Percentiles rank a stretch among this genome's conserved stretches.
These are phyloP conservation scores for Ceratocystis diversiconidia DNA, from an alignment of 2,329 filamentous ascomycete genomes.

Conservation along the genomic window DNA sequence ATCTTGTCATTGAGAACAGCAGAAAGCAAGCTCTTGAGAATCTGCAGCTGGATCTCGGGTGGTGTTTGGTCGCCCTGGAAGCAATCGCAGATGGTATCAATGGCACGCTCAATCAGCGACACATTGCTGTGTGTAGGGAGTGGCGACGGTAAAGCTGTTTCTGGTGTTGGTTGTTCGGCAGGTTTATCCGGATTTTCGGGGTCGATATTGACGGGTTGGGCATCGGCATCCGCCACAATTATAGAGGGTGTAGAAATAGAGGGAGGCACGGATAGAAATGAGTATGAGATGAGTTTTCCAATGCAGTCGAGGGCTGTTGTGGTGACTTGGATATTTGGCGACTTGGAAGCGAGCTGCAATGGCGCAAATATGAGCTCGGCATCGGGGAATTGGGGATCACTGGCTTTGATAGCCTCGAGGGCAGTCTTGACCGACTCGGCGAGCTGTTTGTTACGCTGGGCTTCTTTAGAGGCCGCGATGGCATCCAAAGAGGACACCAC, in stretches of 20 bases:
- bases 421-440: conserved; percentile 70
- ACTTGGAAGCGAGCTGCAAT: conserved; percentile 76
- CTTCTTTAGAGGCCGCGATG: conserved; percentile 84
- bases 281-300: conserved; percentile 96
- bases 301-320: conserved; percentile 93
- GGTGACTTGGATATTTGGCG: conserved; percentile 69
- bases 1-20: conserved; percentile 98
- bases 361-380: conserved; percentile 87
- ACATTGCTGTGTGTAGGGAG: conserved; percentile 28
- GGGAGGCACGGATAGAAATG: conserved; percentile 66
- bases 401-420: conserved; percentile 71
- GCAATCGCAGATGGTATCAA: conserved; percentile 98
- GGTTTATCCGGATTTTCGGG: neutral
- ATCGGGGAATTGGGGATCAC: conserved; percentile 66
- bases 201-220: conserved; percentile 6
- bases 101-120: conserved; percentile 88
- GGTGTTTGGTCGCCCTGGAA: conserved; percentile 94
- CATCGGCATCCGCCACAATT: neutral
- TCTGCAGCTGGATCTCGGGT: conserved; percentile 87
- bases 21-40: conserved; percentile 89
- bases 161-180: conserved; percentile 33
- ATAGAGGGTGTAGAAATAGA: neutral
- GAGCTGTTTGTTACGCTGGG: conserved; percentile 70
- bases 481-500: conserved; percentile 85
- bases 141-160: conserved; percentile 11